Conservation (phyloP, 2,329 filamentous ascomycete species). For the Metarhizium humberi region DNA sequence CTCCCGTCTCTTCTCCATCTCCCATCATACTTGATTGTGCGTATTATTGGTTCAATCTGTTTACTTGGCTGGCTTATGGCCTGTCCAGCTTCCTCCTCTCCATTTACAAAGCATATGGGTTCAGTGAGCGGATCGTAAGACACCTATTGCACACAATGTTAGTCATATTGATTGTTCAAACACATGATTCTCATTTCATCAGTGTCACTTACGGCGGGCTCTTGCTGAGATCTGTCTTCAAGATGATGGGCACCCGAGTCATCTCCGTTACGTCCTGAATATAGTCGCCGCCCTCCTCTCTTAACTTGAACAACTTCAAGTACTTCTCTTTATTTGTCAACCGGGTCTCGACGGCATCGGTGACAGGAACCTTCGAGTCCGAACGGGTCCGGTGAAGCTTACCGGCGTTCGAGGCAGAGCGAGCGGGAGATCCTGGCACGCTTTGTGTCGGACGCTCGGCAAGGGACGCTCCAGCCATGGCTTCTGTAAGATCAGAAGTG, state of each 20-base stretch:
- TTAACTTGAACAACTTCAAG: slow-evolving; percentile 75
- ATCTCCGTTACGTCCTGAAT: slow-evolving; percentile 98
- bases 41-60: slow-evolving; percentile 5
- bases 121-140: slow-evolving; percentile 74
- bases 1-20: slow-evolving; percentile 1
- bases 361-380: slow-evolving; percentile 78
- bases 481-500: slow-evolving; percentile 79
- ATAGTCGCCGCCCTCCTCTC: slow-evolving; percentile 89
- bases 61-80: neutral
- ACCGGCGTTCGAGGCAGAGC: slow-evolving; percentile 58
- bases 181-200: neutral
- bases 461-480: slow-evolving; percentile 83
- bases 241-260: slow-evolving; percentile 91
- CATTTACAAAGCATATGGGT: slow-evolving; percentile 59
- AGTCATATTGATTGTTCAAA: neutral
- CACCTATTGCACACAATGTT: slow-evolving; percentile 40
- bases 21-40: neutral
- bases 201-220: slow-evolving; percentile 83
- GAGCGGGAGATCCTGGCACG: slow-evolving; percentile 82
- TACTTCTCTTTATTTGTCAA: slow-evolving; percentile 95
- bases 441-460: slow-evolving; percentile 88
- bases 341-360: slow-evolving; percentile 68
- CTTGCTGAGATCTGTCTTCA: slow-evolving; percentile 97
- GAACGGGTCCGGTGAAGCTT: slow-evolving; percentile 81
- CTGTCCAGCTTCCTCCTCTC: slow-evolving; percentile 1